phyloP scores from a whole-genome alignment of 805 yeast species.

The Suhomyces prunicola region DNA sequence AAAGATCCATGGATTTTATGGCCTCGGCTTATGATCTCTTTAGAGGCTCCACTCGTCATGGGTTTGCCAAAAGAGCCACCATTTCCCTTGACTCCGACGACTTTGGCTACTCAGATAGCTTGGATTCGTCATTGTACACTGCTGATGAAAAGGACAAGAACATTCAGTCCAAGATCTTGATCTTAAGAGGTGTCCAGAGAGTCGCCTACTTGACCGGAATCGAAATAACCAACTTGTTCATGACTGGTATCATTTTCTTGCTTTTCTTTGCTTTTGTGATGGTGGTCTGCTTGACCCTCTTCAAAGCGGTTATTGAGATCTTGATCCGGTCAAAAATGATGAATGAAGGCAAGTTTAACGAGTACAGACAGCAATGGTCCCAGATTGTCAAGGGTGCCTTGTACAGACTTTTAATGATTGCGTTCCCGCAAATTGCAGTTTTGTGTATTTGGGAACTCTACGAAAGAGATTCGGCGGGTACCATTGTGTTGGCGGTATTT shows the following conservation, averaged over 20 bases:
- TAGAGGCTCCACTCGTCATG: constrained; percentile 1
- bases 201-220: constrained; percentile 82
- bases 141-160: constrained; percentile 63
- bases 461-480: constrained; percentile 77
- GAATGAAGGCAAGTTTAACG: constrained; percentile 63
- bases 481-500: constrained; percentile 74
- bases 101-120: constrained; percentile 40
- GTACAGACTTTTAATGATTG: constrained; percentile 76
- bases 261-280: constrained; percentile 69
- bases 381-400: constrained; percentile 84
- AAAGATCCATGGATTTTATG: constrained; percentile 22
- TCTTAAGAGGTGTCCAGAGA: constrained; percentile 88
- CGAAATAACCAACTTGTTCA: constrained; percentile 80
- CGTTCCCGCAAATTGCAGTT: constrained; percentile 83
- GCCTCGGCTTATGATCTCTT: constrained; percentile 1
- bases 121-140: constrained; percentile 56
- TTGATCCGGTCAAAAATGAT: constrained; percentile 56
- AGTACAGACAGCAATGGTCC: constrained; percentile 80
- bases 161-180: constrained; percentile 65
- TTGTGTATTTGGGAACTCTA: constrained; percentile 89
- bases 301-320: constrained; percentile 68
- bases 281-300: constrained; percentile 52
- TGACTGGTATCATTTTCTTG: constrained; percentile 84
- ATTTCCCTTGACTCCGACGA: constrained; percentile 43
- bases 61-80: constrained; percentile 25